Base-by-base conservation (phyloP, 345 rosid species). In the Moringa oleifera region DNA sequence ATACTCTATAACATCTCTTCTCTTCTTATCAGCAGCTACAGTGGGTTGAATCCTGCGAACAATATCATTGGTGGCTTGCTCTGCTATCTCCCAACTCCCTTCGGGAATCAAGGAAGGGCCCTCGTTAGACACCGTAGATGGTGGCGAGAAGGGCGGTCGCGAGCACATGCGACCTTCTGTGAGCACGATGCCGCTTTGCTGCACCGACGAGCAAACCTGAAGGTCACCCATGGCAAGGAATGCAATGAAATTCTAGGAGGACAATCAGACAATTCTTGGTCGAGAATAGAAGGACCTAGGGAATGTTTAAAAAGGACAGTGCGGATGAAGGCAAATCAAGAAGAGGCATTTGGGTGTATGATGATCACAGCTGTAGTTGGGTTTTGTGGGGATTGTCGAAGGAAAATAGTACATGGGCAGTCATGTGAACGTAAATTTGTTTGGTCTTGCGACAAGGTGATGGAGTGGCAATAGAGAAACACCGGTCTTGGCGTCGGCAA, bases 41-140 rank as follows among this genome's bases (percentile, higher is more conserved):
- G 79, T 74, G 2, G 79, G 81, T 56, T 69, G 73, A 9, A 77
- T 65, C 20, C 19, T 59, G 46, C 56, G 16, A 24, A 74, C 19
- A 15, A 74, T 62, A 33, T 61, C 71, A 36, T 63, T 31, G 0
- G 67, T n/a, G 19, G 50, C 58, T 51, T 55, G 47, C 57, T 77
- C 79, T 0, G 64, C 76, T 8, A 25, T 54, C 50, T 41, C 61
- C 78, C 73, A 74, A 64, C 9, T 61, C 25, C 63, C 73, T 36
- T 25, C 41, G 28, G 49, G 2, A 41, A 41, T 41, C 47, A 16
- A 41, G 2, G 47, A 41, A 4, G 47, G 17, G 17, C 9, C 6
- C 12, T 4, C 9, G 12, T 41, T 41, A 1, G 47, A 41, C 12
- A 16, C 47, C 47, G 47, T 4, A 41, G 12, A 41, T 15, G 47